Conservation (phyloP, 371 early-diverging fungal genomes). For the Aphelidium insulamus region DNA sequence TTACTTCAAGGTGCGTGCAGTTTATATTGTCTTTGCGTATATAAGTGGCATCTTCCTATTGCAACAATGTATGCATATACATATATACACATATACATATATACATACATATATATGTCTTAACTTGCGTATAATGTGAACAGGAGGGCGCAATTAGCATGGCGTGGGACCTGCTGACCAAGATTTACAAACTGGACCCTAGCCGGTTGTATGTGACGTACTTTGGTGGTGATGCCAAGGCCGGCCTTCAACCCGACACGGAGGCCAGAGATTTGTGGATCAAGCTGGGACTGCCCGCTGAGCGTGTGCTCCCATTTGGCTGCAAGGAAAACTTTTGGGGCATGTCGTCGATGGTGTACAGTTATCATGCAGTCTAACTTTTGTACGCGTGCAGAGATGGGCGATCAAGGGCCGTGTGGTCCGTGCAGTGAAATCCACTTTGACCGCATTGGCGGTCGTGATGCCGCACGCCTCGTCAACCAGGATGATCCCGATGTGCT, state of each 20-base stretch:
- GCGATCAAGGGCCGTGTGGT: slow-evolving; percentile 98
- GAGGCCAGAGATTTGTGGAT: slow-evolving; percentile 91
- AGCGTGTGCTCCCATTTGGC: slow-evolving; percentile 71
- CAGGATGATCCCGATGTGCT: slow-evolving; percentile 97
- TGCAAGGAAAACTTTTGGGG: slow-evolving; percentile 99
- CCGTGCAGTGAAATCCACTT: slow-evolving; percentile 99
- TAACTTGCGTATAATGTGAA: neutral
- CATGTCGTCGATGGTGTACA: slow-evolving; percentile 9
- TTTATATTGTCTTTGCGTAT: neutral
- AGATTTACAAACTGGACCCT: slow-evolving; percentile 58
- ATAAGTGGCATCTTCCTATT: neutral
- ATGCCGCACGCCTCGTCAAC: slow-evolving; percentile 89
- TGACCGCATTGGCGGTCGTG: slow-evolving; percentile 92
- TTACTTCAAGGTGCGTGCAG: slow-evolving; percentile 72
- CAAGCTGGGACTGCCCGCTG: slow-evolving; percentile 63
- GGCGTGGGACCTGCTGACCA: slow-evolving; percentile 90
- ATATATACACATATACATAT: slow-evolving; percentile 11
- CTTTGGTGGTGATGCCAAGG: slow-evolving; percentile 79
- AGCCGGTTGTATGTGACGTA: slow-evolving; percentile 95
- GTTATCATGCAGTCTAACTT: neutral
- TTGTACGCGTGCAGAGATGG: slow-evolving; percentile 58
- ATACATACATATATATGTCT: neutral
- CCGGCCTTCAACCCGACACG: slow-evolving; percentile 62
- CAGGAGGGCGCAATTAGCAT: slow-evolving; percentile 69
- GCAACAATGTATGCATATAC: no score